These are phyloP conservation scores for Hymenoscyphus albidus DNA, from an alignment of 2,329 filamentous ascomycete species.

Conservation along the genomic window DNA sequence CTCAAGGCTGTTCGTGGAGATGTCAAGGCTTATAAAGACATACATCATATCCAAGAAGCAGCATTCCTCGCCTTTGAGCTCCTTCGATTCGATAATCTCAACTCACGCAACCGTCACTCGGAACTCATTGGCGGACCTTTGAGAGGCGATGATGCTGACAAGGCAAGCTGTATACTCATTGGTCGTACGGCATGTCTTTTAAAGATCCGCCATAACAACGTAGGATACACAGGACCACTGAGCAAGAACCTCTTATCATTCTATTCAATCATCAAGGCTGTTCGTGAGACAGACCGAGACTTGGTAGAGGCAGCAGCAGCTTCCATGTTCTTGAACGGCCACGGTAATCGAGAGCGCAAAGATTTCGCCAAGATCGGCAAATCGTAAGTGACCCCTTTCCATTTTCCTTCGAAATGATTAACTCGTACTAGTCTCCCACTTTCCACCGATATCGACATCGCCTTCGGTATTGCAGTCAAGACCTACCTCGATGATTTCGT, in stretches of 20 bases:
- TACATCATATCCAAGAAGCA: slow-evolving; percentile 64
- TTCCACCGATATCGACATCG: slow-evolving; percentile 65
- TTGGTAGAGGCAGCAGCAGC: slow-evolving; percentile 78
- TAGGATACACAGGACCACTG: slow-evolving; percentile 91
- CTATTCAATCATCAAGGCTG: slow-evolving; percentile 74
- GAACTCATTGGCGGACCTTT: slow-evolving; percentile 54
- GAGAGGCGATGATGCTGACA: slow-evolving; percentile 65
- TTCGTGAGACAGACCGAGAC: slow-evolving; percentile 76
- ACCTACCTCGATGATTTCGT: slow-evolving; percentile 72
- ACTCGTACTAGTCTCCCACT: slow-evolving; percentile 56
- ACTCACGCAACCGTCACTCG: slow-evolving; percentile 57
- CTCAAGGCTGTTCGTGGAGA: slow-evolving; percentile 57
- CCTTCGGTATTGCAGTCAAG: slow-evolving; percentile 74
- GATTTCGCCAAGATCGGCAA: slow-evolving; percentile 64
- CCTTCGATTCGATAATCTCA: slow-evolving; percentile 73
- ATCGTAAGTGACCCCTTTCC: slow-evolving; percentile 50
- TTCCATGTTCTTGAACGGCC: slow-evolving; percentile 75
- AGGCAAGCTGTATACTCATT: slow-evolving; percentile 73
- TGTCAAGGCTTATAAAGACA: slow-evolving; percentile 41
- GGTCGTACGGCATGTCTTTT: slow-evolving; percentile 82
- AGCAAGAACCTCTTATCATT: slow-evolving; percentile 87
- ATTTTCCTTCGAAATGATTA: slow-evolving; percentile 16
- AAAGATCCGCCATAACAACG: slow-evolving; percentile 74
- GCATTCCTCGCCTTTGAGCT: slow-evolving; percentile 83
- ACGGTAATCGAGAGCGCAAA: slow-evolving; percentile 64